A percentile compares a stretch with the other conserved stretches of the same genome.
These are phyloP conservation scores for Phytophthora capsici DNA, from an alignment of 352 stramenopile genomes.

Conservation along the genomic window DNA sequence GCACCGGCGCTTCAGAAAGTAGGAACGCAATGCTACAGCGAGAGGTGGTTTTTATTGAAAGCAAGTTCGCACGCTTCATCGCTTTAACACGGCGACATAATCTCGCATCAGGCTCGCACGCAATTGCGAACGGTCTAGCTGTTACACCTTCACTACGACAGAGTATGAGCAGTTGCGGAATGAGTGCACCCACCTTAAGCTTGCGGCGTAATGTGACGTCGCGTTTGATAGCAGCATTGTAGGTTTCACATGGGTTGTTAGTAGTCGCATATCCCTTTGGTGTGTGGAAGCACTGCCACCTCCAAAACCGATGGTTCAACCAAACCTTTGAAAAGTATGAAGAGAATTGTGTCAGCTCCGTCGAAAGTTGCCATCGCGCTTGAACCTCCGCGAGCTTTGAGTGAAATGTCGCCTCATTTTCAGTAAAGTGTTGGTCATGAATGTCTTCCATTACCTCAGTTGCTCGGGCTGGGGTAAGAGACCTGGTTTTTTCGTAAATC, in stretches of 20 bases:
- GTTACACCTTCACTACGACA: too few species aligned
- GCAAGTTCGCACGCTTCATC: too few species aligned
- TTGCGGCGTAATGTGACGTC: conserved; percentile 9
- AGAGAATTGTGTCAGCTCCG: neutral
- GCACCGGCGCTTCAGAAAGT: too few species aligned
- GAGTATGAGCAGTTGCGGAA: too few species aligned
- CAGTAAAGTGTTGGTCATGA: neutral
- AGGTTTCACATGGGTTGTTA: conserved; percentile 40
- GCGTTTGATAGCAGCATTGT: conserved; percentile 33
- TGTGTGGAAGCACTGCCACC: neutral
- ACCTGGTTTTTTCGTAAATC: conserved; percentile 12
- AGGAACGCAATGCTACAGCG: too few species aligned
- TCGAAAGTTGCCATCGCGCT: neutral
- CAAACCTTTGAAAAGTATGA: neutral
- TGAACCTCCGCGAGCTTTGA: neutral
- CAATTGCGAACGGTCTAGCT: too few species aligned
- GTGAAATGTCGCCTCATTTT: neutral
- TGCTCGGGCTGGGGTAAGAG: neutral
- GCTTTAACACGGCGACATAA: too few species aligned
- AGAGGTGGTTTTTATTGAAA: too few species aligned
- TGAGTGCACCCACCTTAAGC: too few species aligned
- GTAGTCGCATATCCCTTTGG: neutral
- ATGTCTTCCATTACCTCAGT: neutral
- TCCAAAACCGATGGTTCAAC: neutral
- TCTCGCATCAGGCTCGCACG: too few species aligned